Evolutionary conservation across 2,329 filamentous ascomycete genomes (phyloP).

Genomic region (Aspergillus unguis): DNA sequence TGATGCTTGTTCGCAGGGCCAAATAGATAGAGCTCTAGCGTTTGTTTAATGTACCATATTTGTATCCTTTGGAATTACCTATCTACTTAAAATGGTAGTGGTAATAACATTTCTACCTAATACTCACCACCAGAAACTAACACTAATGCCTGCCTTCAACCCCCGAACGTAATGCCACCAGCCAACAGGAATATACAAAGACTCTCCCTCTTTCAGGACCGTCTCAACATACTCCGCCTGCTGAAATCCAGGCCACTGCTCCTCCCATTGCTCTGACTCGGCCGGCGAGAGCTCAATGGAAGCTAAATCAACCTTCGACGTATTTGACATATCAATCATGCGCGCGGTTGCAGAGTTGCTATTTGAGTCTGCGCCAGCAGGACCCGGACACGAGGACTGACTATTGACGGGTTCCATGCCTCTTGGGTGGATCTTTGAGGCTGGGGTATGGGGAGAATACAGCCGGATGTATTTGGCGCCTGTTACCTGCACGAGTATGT

Average conservation of each 20-base stretch:
- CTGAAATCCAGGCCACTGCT: slow-evolving; percentile 54
- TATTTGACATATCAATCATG: slow-evolving; percentile 84
- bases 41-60: not conserved
- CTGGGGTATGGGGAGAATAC: slow-evolving; percentile 66
- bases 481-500: slow-evolving; percentile 83
- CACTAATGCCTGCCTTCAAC: slow-evolving; percentile 81
- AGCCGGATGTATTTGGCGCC: slow-evolving; percentile 89
- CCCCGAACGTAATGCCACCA: slow-evolving; percentile 99
- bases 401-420: slow-evolving; percentile 34
- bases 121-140: slow-evolving; percentile 91
- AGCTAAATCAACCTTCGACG: slow-evolving; percentile 73
- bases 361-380: not conserved
- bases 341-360: slow-evolving; percentile 9
- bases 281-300: slow-evolving; percentile 56
- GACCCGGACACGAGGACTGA: not conserved
- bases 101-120: too few species aligned
- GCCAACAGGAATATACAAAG: slow-evolving; percentile 82
- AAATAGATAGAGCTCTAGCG: not conserved
- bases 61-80: not conserved
- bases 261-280: slow-evolving; percentile 42
- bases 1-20: slow-evolving; percentile 27
- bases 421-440: slow-evolving; percentile 39
- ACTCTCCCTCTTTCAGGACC: slow-evolving; percentile 76
- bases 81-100: too few species aligned
- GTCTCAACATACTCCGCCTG: slow-evolving; percentile 67